These are phyloP conservation scores for Neurospora sublineolata DNA, from an alignment of 495 filamentous ascomycete species.

Conservation along the genomic window DNA sequence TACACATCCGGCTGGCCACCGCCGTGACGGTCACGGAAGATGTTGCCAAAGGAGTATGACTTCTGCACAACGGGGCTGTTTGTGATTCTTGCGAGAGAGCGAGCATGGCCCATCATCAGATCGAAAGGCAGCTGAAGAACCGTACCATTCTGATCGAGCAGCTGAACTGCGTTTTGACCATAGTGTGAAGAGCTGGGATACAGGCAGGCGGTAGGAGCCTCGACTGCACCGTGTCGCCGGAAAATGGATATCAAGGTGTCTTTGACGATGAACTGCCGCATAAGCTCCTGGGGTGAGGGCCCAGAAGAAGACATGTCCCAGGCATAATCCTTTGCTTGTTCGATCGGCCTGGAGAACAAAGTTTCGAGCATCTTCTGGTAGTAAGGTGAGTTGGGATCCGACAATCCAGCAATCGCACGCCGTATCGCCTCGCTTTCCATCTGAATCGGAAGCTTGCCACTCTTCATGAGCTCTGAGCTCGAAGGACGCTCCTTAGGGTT, in stretches of 20 bases:
- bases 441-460: constrained; percentile 77
- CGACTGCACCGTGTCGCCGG: constrained; percentile 82
- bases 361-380: constrained; percentile 79
- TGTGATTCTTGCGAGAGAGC: constrained; percentile 61
- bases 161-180: constrained; percentile 48
- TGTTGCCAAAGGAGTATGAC: constrained; percentile 79
- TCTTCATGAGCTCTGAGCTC: constrained; percentile 73
- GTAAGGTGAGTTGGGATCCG: constrained; percentile 74
- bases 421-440: constrained; percentile 87
- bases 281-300: constrained; percentile 45
- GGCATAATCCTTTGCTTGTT: constrained; percentile 70
- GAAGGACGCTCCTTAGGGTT: constrained; percentile 70
- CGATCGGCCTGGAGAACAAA: constrained; percentile 60
- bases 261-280: constrained; percentile 65
- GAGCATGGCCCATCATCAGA: constrained; percentile 78
- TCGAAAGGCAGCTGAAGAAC: constrained; percentile 87
- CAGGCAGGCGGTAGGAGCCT: constrained; percentile 58
- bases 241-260: constrained; percentile 69
- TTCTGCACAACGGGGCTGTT: constrained; percentile 51
- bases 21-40: constrained; percentile 65
- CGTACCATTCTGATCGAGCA: constrained; percentile 74
- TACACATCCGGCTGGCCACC: constrained; percentile 72
- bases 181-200: constrained; percentile 79
- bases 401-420: constrained; percentile 65
- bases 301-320: constrained; percentile 63